phyloP scores from a whole-genome alignment of 805 yeast genomes.

The Pichia exigua region DNA sequence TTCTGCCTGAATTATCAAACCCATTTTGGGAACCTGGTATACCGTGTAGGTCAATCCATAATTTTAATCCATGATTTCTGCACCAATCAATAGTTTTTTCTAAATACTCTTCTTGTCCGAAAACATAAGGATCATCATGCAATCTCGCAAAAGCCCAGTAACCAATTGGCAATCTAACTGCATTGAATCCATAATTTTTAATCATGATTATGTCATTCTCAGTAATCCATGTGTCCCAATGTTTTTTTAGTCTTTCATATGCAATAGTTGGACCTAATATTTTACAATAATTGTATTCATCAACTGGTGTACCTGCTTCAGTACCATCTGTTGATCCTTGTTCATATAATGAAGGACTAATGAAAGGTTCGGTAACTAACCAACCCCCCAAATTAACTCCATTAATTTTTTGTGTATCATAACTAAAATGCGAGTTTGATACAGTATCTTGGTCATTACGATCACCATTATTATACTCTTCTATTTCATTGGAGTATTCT shows the following conservation, averaged over 20 bases:
- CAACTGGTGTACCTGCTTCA: constrained; percentile 38
- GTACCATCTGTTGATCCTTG: constrained; percentile 19
- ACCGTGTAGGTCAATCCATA: constrained; percentile 74
- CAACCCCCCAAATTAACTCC: constrained; percentile 65
- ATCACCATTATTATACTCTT: not conserved
- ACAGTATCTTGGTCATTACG: constrained; percentile 5
- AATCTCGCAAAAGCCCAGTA: constrained; percentile 65
- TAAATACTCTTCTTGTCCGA: constrained; percentile 58
- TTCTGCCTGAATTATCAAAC: constrained; percentile 70
- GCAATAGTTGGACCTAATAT: constrained; percentile 43
- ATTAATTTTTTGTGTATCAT: constrained; percentile 20
- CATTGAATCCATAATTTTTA: constrained; percentile 46
- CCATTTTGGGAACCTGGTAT: constrained; percentile 85
- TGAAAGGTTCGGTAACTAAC: constrained; percentile 64
- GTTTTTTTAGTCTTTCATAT: constrained; percentile 33
- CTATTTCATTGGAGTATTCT: not conserved
- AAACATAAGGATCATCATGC: constrained; percentile 53
- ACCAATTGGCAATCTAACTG: constrained; percentile 73
- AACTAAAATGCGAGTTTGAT: constrained; percentile 14
- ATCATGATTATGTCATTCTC: constrained; percentile 52
- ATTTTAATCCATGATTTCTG: constrained; percentile 47
- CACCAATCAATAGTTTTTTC: constrained; percentile 67
- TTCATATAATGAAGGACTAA: constrained; percentile 53
- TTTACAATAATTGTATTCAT: constrained; percentile 51
- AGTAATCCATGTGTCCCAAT: constrained; percentile 52